Conservation (phyloP, 805 yeast species). For the Kuraishia molischiana region DNA sequence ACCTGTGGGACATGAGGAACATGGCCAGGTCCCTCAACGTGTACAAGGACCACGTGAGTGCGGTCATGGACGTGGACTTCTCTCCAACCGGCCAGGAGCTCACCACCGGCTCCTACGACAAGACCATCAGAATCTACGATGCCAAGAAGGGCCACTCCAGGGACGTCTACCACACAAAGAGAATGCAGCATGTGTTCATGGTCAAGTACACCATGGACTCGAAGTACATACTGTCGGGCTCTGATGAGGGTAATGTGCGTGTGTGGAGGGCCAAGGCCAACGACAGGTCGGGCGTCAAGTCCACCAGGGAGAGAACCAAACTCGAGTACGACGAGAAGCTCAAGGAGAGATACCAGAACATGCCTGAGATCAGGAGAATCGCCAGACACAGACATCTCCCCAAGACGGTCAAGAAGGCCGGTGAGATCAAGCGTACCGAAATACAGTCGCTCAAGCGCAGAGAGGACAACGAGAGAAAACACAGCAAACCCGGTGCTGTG, state of each 20-base stretch:
- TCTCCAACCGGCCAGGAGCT: conserved; percentile 96
- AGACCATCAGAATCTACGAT: conserved; percentile 76
- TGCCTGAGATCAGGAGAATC: conserved; percentile 94
- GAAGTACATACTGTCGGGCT: conserved; percentile 77
- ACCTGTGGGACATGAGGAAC: conserved; percentile 95
- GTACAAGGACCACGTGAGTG: conserved; percentile 91
- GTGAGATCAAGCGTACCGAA: conserved; percentile 75
- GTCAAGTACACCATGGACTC: conserved; percentile 84
- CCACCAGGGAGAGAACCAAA: conserved; percentile 70
- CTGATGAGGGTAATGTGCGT: conserved; percentile 94
- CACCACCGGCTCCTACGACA: conserved; percentile 92
- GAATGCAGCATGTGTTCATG: conserved; percentile 93
- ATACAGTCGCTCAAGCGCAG: conserved; percentile 64
- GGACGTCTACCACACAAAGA: conserved; percentile 91
- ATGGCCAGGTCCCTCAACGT: conserved; percentile 74
- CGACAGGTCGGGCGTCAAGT: conserved; percentile 74
- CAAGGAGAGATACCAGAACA: conserved; percentile 84
- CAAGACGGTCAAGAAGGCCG: conserved; percentile 75
- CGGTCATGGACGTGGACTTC: conserved; percentile 90
- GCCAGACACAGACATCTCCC: conserved; percentile 92
- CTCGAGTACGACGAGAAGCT: conserved; percentile 86
- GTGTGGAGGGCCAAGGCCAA: conserved; percentile 87
- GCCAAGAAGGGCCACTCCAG: conserved; percentile 82
- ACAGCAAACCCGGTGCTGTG: conserved; percentile 53
- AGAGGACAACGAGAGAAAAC: conserved; percentile 75